Base-by-base conservation (phyloP, 1,284 basidiomycete genomes). In the Leccinum solheimii region DNA sequence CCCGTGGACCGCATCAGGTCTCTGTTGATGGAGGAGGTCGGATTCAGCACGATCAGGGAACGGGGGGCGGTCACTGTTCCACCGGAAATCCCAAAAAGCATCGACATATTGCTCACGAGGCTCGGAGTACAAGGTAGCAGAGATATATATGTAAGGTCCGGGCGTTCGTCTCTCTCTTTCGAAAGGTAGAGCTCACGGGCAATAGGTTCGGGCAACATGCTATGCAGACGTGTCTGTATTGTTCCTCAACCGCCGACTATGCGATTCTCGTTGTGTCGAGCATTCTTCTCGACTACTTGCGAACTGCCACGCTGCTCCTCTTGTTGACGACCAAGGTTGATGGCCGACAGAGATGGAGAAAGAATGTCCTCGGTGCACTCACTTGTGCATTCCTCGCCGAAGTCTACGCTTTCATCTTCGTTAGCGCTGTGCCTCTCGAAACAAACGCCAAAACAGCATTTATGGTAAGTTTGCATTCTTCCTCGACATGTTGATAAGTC, bases 171-270 rank as follows among this genome's bases (percentile, higher is more conserved):
- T 13, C 40, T 40, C 19, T 3, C 14, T 49, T 2, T 38, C 3
- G 3, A 34, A 34, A 32, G 5, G 1, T 2, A 10, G 10, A 8
- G 27, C 57, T 70, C 58, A 72, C 3, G 2, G 19, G 48, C 54
- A 30, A 19, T 64, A 87, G 89, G 63, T 88, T 88, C 62, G 90
- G 90, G 21, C 90, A 91, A 70, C 73, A 79, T 26, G 81, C 81
- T 2, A 71, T 91, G 11, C 78, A 85, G 56, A 81, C 80, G 11
- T 91, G 89, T 72, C 77, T 79, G 19, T 83, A 86, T 69, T 91
- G 89, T 72, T 77, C 77, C 10, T 81, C 83, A 5, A 78, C 79
- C 53, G 71, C 80, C 21, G 86, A 90, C 63, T 90, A 83, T 69
- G 81, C 81, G 10, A 73, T 88, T 8, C 86, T 83, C 69, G 79